phyloP scores from a whole-genome alignment of 257 asterid species.

The Penstemon barbatus region DNA sequence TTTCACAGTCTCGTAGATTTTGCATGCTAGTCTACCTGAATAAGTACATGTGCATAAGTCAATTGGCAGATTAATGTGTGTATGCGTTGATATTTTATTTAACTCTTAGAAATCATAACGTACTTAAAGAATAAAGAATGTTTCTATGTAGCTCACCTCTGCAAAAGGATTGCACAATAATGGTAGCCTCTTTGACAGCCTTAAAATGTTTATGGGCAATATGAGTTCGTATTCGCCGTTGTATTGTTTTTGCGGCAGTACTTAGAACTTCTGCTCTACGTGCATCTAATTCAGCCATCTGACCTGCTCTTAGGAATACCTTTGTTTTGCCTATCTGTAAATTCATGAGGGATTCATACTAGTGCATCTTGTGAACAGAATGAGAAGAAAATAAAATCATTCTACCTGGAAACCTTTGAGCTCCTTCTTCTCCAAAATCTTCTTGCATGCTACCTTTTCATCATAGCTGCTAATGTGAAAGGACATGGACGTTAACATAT shows the following conservation, averaged over 20 bases:
- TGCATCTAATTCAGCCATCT: constrained; percentile 98
- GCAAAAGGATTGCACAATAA: constrained; percentile 76
- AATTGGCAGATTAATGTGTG: not conserved
- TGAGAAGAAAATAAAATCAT: constrained; percentile 2
- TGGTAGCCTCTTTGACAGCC: constrained; percentile 60
- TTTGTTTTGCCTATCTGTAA: constrained; percentile 92
- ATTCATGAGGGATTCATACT: constrained; percentile 27
- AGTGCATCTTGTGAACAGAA: not conserved
- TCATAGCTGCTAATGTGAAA: constrained; percentile 65
- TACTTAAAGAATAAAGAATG: constrained; percentile 13
- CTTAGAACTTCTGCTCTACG: constrained; percentile 88
- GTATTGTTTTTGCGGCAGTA: constrained; percentile 82
- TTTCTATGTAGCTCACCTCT: constrained; percentile 57
- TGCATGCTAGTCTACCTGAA: constrained; percentile 82
- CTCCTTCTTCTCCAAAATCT: constrained; percentile 88
- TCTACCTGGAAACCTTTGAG: constrained; percentile 87
- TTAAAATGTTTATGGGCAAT: constrained; percentile 73
- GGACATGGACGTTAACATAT: constrained; percentile 28
- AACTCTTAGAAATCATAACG: not conserved
- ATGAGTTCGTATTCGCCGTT: constrained; percentile 77
- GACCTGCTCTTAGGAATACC: constrained; percentile 98
- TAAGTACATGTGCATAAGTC: constrained; percentile 32
- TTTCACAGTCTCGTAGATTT: constrained; percentile 50
- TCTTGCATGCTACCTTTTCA: constrained; percentile 78
- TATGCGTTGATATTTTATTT: too few species aligned